A percentile compares a stretch with the other conserved stretches of the same genome.
Evolutionary conservation across 192 early-diverging fungal genomes (phyloP).

Genomic region (Umbelopsis vinacea): DNA sequence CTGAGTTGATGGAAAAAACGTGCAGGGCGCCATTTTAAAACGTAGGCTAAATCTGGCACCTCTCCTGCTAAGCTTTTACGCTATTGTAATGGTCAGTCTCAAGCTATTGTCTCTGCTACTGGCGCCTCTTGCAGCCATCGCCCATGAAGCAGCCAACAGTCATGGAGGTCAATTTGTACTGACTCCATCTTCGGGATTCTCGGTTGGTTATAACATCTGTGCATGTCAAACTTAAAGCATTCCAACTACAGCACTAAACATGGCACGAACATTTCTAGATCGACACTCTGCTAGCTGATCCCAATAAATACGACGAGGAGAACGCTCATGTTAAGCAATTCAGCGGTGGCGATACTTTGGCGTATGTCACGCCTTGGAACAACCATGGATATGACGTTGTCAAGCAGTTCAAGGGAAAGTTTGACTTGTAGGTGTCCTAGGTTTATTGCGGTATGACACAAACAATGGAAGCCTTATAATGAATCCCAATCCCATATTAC

Average conservation of each 20-base stretch:
- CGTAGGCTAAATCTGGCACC: too few relatives aligned
- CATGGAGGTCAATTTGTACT: not conserved
- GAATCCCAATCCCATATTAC: not conserved
- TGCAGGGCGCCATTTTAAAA: too few relatives aligned
- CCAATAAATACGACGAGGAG: conserved; percentile 25
- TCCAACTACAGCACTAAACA: not conserved
- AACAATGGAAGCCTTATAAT: too few relatives aligned
- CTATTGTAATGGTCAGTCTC: not conserved
- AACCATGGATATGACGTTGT: conserved; percentile 48
- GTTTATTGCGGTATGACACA: not conserved
- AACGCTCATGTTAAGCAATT: conserved; percentile 36
- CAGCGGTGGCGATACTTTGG: conserved; percentile 35
- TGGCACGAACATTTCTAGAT: not conserved
- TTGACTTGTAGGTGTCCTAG: conserved; percentile 43
- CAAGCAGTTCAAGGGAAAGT: conserved; percentile 51
- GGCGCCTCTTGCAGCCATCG: not conserved
- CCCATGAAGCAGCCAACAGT: not conserved
- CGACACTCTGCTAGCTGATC: conserved; percentile 10
- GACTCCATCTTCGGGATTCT: not conserved
- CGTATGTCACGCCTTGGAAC: conserved; percentile 51
- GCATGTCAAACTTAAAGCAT: not conserved
- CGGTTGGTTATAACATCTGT: not conserved
- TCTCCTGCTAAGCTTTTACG: too few relatives aligned
- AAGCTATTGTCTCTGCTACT: not conserved
- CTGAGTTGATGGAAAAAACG: too few relatives aligned